Conservation (phyloP, 371 early-diverging fungal species). For the Mucor indicus region DNA sequence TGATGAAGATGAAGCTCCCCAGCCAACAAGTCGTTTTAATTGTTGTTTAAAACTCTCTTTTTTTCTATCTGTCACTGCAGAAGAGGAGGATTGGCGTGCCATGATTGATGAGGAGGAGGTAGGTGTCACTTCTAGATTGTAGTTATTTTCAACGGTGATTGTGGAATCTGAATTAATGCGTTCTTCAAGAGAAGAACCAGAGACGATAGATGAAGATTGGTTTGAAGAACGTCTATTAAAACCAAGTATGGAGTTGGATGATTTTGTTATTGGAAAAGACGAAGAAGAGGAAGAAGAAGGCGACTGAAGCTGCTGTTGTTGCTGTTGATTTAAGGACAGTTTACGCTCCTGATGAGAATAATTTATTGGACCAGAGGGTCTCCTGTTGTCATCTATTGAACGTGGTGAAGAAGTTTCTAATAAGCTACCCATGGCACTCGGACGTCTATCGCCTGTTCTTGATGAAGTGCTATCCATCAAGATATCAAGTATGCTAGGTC, state of each 20-base stretch:
- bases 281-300: slow-evolving; percentile 27
- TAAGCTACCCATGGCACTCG: slow-evolving; percentile 11
- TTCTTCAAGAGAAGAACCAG: slow-evolving; percentile 6
- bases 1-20: slow-evolving; percentile 27
- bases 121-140: slow-evolving; percentile 5
- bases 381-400: slow-evolving; percentile 10
- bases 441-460: slow-evolving; percentile 12
- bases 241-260: slow-evolving; percentile 1
- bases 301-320: slow-evolving; percentile 1
- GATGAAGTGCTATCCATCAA: slow-evolving; percentile 37
- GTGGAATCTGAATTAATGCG: neutral
- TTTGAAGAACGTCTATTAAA: slow-evolving; percentile 10
- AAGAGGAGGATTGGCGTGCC: slow-evolving; percentile 6
- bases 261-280: slow-evolving; percentile 20
- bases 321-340: slow-evolving; percentile 21
- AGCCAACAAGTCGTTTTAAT: slow-evolving; percentile 43
- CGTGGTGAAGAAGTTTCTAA: slow-evolving; percentile 12
- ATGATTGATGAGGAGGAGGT: slow-evolving; percentile 16
- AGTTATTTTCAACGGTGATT: neutral
- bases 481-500: slow-evolving; percentile 48
- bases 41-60: slow-evolving; percentile 37
- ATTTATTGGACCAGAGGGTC: slow-evolving; percentile 14
- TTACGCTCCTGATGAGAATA: slow-evolving; percentile 26
- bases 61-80: slow-evolving; percentile 11
- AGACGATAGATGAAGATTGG: slow-evolving; percentile 17